Conservation (phyloP, 345 rosid genomes). For the Moricandia arvensis region DNA sequence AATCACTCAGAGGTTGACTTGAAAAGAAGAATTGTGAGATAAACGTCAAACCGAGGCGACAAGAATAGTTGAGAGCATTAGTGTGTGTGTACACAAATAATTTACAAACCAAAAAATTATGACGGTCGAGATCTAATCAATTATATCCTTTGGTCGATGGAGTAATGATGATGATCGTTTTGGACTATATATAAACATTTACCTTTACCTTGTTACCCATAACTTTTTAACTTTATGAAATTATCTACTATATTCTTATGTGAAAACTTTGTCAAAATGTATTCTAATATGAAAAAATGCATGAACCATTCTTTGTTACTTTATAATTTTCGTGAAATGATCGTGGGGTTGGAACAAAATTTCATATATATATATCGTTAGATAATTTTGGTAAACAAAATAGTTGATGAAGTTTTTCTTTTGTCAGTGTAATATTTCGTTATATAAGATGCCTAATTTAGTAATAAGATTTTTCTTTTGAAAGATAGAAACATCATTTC, state of each 20-base stretch:
- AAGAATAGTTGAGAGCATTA: slow-evolving; percentile 32
- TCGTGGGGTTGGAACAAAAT: background rate
- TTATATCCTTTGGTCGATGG: slow-evolving; percentile 22
- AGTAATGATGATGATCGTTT: slow-evolving; percentile 29
- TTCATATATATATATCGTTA: background rate
- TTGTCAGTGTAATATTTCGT: background rate
- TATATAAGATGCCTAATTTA: background rate
- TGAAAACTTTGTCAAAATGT: background rate
- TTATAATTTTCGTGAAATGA: background rate
- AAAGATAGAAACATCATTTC: background rate
- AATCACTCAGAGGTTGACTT: slow-evolving; percentile 42
- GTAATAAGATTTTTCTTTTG: background rate
- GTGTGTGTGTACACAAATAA: slow-evolving; percentile 32
- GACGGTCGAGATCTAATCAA: slow-evolving; percentile 35
- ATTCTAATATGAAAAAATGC: background rate
- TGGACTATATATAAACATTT: slow-evolving; percentile 19
- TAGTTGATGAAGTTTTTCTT: background rate
- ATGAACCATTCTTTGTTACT: background rate
- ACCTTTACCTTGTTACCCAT: slow-evolving; percentile 9
- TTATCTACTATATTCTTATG: background rate
- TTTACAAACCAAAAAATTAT: slow-evolving; percentile 17
- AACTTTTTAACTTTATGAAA: background rate
- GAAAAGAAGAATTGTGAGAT: slow-evolving; percentile 15
- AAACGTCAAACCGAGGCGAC: slow-evolving; percentile 37
- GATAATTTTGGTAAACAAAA: background rate